Conservation (phyloP, 805 yeast genomes). For the Cyberlindnera xylosilytica region DNA sequence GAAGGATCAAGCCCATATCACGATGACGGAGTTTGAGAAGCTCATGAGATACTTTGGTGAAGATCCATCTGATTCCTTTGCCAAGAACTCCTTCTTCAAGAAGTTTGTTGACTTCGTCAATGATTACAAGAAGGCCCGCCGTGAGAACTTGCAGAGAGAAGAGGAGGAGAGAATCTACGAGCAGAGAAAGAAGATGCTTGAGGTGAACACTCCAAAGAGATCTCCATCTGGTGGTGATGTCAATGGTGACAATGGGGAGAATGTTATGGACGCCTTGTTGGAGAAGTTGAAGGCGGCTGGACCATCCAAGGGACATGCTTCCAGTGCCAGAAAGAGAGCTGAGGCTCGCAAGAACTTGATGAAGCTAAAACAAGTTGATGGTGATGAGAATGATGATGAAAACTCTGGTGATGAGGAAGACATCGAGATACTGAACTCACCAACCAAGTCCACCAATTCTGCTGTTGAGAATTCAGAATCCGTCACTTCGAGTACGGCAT, state of each 20-base stretch:
- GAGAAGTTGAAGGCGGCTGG: slow-evolving; percentile 88
- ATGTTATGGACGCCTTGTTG: slow-evolving; percentile 79
- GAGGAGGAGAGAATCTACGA: slow-evolving; percentile 66
- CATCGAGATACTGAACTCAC: slow-evolving; percentile 9
- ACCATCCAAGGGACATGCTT: slow-evolving; percentile 69
- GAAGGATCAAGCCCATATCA: slow-evolving; percentile 45
- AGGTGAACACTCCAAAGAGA: slow-evolving; percentile 26
- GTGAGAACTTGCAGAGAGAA: slow-evolving; percentile 63
- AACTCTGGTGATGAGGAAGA: slow-evolving; percentile 19
- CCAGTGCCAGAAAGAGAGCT: slow-evolving; percentile 79
- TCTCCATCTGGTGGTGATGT: slow-evolving; percentile 30
- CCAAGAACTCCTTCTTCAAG: slow-evolving; percentile 57
- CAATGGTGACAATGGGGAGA: slow-evolving; percentile 36
- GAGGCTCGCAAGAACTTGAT: slow-evolving; percentile 62
- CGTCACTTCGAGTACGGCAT: neutral
- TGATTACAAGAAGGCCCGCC: slow-evolving; percentile 62
- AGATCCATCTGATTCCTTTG: slow-evolving; percentile 48
- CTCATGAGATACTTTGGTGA: slow-evolving; percentile 74
- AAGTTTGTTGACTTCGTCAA: slow-evolving; percentile 57
- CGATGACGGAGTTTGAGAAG: slow-evolving; percentile 51
- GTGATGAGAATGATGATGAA: slow-evolving; percentile 19
- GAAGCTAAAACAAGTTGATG: slow-evolving; percentile 32
- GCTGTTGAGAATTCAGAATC: slow-evolving; percentile 1
- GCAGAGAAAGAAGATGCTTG: slow-evolving; percentile 56
- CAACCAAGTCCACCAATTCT: slow-evolving; percentile 11